phyloP scores from a whole-genome alignment of 1,284 basidiomycete species.

The Ganoderma sinense region DNA sequence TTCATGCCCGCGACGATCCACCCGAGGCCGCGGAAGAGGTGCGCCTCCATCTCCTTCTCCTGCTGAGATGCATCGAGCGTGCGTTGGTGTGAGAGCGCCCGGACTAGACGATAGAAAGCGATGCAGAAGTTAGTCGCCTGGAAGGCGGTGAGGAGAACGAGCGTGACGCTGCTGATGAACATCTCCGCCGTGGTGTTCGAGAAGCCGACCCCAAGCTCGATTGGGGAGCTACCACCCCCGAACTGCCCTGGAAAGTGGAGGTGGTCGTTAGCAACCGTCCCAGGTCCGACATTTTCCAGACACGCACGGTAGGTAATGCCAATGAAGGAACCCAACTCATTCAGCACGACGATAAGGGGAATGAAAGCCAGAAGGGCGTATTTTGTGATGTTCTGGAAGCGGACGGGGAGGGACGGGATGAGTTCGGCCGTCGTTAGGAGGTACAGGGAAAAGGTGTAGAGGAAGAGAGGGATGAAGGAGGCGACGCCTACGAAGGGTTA shows the following conservation, averaged over 20 bases:
- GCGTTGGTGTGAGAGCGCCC: conserved; percentile 57
- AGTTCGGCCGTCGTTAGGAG: conserved; percentile 56
- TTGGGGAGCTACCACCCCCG: conserved; percentile 9
- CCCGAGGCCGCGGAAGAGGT: conserved; percentile 63
- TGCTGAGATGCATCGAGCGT: conserved; percentile 51
- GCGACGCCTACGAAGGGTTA: conserved; percentile 50
- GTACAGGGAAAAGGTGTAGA: conserved; percentile 64
- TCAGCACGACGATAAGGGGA: conserved; percentile 59
- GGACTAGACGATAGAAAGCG: conserved; percentile 62
- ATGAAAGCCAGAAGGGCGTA: conserved; percentile 59
- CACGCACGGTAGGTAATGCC: conserved; percentile 63
- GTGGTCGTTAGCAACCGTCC: not conserved
- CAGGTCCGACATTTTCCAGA: not conserved
- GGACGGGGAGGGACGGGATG: conserved; percentile 58
- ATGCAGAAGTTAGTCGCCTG: conserved; percentile 66
- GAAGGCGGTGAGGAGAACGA: conserved; percentile 63
- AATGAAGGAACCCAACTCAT: conserved; percentile 70
- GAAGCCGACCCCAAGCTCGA: conserved; percentile 53
- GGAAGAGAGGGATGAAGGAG: conserved; percentile 63
- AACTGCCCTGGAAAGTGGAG: conserved; percentile 18
- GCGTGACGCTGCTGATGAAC: conserved; percentile 64
- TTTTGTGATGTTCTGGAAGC: conserved; percentile 53
- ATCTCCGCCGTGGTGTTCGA: conserved; percentile 45
- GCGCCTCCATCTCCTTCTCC: conserved; percentile 50
- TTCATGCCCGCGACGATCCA: conserved; percentile 69